phyloP scores from a whole-genome alignment of 2,329 filamentous ascomycete genomes.

The Fusarium vanettenii region DNA sequence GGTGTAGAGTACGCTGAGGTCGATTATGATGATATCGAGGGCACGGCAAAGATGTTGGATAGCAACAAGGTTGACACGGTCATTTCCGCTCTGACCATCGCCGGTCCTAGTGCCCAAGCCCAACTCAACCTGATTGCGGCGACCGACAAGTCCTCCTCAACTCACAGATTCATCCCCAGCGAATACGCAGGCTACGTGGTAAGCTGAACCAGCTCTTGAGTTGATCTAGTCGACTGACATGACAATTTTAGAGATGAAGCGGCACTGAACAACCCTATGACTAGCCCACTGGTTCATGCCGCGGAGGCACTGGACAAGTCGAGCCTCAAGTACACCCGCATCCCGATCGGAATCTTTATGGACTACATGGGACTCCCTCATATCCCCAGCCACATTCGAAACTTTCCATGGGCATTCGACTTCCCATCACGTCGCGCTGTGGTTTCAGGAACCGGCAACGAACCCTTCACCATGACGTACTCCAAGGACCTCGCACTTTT shows the following conservation, averaged over 20 bases:
- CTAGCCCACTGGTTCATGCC: not conserved
- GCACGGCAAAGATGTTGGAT: not conserved
- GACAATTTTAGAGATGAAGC: not conserved
- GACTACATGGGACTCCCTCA: not conserved
- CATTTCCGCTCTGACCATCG: not conserved
- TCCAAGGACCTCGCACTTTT: not conserved
- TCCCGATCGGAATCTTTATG: not conserved
- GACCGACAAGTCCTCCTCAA: not conserved
- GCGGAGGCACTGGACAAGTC: not conserved
- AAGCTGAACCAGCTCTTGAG: not conserved
- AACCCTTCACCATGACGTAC: not conserved
- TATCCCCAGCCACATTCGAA: not conserved
- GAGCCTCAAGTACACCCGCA: not conserved
- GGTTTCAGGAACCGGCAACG: not conserved
- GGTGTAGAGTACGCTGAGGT: not conserved
- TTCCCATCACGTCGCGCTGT: not conserved
- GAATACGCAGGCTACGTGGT: not conserved
- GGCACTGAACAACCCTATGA: not conserved
- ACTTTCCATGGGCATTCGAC: not conserved
- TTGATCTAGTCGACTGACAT: not conserved
- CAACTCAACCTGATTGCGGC: not conserved
- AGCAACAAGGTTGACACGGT: not conserved
- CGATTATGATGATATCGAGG: not conserved
- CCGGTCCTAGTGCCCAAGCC: not conserved
- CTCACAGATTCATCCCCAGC: not conserved